These are phyloP conservation scores for Zygosaccharomyces bailii DNA, from an alignment of 805 yeast species.

Conservation along the genomic window DNA sequence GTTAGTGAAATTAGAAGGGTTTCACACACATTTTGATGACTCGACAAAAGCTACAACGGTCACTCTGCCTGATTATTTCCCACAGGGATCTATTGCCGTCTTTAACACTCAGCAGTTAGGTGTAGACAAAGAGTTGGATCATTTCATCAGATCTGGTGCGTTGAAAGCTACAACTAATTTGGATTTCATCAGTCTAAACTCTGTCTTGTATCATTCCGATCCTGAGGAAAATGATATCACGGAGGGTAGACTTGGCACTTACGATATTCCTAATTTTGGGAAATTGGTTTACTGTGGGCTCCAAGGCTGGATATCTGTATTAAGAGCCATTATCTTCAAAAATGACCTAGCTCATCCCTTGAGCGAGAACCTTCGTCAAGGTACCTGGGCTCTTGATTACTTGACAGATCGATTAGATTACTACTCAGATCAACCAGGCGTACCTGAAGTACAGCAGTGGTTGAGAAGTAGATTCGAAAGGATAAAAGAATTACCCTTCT, in stretches of 20 bases:
- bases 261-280: slow-evolving; percentile 72
- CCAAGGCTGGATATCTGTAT: slow-evolving; percentile 83
- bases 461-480: slow-evolving; percentile 58
- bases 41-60: slow-evolving; percentile 49
- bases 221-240: slow-evolving; percentile 84
- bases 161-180: slow-evolving; percentile 63
- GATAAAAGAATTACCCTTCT: slow-evolving; percentile 67
- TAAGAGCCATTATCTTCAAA: slow-evolving; percentile 55
- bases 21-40: slow-evolving; percentile 45
- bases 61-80: slow-evolving; percentile 59
- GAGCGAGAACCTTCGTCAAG: slow-evolving; percentile 74
- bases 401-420: slow-evolving; percentile 57
- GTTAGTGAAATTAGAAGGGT: slow-evolving; percentile 49
- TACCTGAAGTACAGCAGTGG: slow-evolving; percentile 65
- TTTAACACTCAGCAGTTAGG: slow-evolving; percentile 65
- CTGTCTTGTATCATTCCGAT: slow-evolving; percentile 71
- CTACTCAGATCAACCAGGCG: slow-evolving; percentile 46
- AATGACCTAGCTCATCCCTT: slow-evolving; percentile 85
- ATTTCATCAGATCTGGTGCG: slow-evolving; percentile 70
- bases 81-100: slow-evolving; percentile 88
- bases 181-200: slow-evolving; percentile 66
- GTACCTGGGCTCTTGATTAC: slow-evolving; percentile 87
- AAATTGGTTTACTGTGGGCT: slow-evolving; percentile 80
- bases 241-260: slow-evolving; percentile 67
- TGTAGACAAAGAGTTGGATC: slow-evolving; percentile 63